Conservation (phyloP, 2,329 filamentous ascomycete species). For the Arthroderma uncinatum region DNA sequence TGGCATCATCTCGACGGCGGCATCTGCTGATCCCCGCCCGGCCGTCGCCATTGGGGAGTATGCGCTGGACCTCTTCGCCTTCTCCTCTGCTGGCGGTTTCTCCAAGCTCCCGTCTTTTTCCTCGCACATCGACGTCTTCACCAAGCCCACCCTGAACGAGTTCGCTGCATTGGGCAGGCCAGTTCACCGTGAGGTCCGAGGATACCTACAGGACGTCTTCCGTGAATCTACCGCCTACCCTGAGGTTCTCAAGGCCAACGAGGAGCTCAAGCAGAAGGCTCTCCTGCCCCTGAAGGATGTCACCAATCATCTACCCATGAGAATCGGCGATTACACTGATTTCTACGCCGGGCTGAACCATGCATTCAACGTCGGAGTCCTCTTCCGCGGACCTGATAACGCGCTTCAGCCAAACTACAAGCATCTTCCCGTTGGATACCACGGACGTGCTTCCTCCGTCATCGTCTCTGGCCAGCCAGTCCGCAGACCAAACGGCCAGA, state of each 20-base stretch:
- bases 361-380: conserved; percentile 58
- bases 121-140: conserved; percentile 51
- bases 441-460: conserved; percentile 64
- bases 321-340: conserved; percentile 73
- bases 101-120: conserved; percentile 46
- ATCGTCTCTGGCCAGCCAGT: conserved; percentile 64
- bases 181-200: conserved; percentile 56
- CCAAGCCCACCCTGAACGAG: conserved; percentile 54
- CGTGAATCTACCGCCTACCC: conserved; percentile 48
- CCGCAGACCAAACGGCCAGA: conserved; percentile 63
- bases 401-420: conserved; percentile 73
- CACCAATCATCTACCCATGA: conserved; percentile 60
- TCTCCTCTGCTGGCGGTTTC: conserved; percentile 51
- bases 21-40: conserved; percentile 47
- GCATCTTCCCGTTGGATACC: conserved; percentile 70
- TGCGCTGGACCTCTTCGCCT: conserved; percentile 56
- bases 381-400: conserved; percentile 62
- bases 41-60: conserved; percentile 63
- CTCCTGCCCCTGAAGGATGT: conserved; percentile 50
- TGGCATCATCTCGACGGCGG: conserved; percentile 60
- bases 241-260: conserved; percentile 53
- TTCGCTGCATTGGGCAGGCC: conserved; percentile 62
- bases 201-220: conserved; percentile 58
- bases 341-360: conserved; percentile 76
- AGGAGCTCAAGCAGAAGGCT: conserved; percentile 44